Conservation (phyloP, 2,329 filamentous ascomycete species). For the Fusarium coffeatum region DNA sequence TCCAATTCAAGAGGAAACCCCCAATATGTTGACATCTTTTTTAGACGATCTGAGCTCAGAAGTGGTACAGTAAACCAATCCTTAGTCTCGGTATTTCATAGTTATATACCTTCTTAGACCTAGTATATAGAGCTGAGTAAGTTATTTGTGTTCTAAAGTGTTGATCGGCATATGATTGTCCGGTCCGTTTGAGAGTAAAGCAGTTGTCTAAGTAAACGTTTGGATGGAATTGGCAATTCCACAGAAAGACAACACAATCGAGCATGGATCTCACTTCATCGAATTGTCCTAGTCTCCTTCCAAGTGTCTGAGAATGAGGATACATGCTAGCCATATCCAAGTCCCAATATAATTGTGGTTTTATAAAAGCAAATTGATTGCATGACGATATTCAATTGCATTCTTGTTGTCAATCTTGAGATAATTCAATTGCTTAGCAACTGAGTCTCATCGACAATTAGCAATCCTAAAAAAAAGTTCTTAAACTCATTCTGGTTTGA, state of each 20-base stretch:
- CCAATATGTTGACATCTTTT: neutral
- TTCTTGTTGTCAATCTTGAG: neutral
- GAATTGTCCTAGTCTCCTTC: accelerated
- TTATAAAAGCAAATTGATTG: neutral
- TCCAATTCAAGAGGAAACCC: no score
- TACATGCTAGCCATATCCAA: accelerated
- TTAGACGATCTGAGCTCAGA: no score
- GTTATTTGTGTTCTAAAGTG: neutral
- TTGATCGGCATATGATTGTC: neutral
- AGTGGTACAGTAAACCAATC: no score
- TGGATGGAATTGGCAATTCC: neutral
- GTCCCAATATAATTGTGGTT: neutral
- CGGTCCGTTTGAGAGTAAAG: neutral
- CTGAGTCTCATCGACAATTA: neutral
- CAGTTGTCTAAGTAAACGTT: neutral
- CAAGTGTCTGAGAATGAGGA: neutral
- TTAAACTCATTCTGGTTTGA: no score
- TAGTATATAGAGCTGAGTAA: neutral
- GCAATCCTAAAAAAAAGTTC: neutral
- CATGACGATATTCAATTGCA: neutral
- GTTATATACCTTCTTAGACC: neutral
- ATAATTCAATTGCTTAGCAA: neutral
- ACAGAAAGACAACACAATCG: neutral
- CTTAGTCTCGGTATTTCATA: no score
- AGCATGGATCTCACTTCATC: neutral